These are phyloP conservation scores for Malus fusca DNA, from an alignment of 306 rosid genomes.

Conservation along the genomic window DNA sequence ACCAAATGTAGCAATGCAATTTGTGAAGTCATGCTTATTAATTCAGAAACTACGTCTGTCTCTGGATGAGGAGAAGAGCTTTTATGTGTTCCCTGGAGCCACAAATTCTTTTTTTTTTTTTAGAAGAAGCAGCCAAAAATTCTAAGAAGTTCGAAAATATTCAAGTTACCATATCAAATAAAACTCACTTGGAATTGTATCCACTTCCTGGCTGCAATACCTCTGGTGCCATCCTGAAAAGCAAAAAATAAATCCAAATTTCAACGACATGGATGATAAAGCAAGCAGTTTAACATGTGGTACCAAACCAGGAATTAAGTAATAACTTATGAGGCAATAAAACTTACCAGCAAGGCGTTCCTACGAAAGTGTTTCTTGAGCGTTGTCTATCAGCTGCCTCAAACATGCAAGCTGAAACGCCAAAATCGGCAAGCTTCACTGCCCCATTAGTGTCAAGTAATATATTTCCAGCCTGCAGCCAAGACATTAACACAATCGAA, in stretches of 20 bases:
- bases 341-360: conserved; percentile 94
- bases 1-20: background rate
- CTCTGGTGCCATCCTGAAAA: conserved; percentile 97
- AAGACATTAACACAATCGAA: background rate
- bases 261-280: conserved; percentile 4
- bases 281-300: background rate
- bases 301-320: background rate
- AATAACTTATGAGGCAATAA: background rate
- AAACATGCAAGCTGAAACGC: conserved; percentile 96
- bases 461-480: conserved; percentile 80
- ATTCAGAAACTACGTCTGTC: background rate
- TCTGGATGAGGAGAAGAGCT: background rate
- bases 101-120: background rate
- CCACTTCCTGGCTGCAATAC: conserved; percentile 98
- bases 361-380: conserved; percentile 81
- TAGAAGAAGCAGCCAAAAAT: no score
- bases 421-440: conserved; percentile 92
- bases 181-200: conserved; percentile 87
- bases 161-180: background rate
- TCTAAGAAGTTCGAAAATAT: background rate
- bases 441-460: conserved; percentile 64
- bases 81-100: background rate
- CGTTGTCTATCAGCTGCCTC: conserved; percentile 94
- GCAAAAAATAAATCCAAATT: background rate
- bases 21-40: background rate